Evolutionary conservation across 139 green algal species (phyloP).

Genomic region (Chlorella sp.): DNA sequence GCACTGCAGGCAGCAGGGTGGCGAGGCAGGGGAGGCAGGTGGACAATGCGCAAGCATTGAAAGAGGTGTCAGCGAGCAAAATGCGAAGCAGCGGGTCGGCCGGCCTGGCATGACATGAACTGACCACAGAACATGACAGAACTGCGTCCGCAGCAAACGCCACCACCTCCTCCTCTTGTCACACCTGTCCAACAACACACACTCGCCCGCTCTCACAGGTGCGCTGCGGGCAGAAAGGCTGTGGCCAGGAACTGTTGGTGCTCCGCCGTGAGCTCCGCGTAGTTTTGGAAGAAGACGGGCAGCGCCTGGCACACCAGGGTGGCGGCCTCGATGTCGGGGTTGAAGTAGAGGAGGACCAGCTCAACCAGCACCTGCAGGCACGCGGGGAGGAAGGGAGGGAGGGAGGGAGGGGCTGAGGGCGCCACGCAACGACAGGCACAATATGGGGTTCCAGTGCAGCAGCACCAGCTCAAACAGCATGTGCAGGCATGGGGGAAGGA

Average conservation of each 20-base stretch:
- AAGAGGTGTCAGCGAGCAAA: neutral
- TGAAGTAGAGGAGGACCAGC: conserved; percentile 59
- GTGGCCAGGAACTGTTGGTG: conserved; percentile 48
- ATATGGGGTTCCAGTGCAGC: no score
- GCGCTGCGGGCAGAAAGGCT: conserved; percentile 49
- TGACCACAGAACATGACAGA: no score
- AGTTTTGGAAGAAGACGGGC: conserved; percentile 68
- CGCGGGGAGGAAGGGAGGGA: neutral
- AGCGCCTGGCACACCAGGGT: conserved; percentile 59
- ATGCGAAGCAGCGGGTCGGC: no score
- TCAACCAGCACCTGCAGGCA: conserved; percentile 46
- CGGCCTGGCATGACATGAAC: no score
- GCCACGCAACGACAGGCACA: neutral
- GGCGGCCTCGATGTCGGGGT: conserved; percentile 43
- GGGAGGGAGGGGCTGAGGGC: neutral
- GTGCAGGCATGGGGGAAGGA: neutral
- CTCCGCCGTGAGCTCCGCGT: conserved; percentile 36
- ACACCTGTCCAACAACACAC: neutral
- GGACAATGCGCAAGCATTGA: neutral
- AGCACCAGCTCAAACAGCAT: neutral
- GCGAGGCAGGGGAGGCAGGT: neutral
- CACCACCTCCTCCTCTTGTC: no score
- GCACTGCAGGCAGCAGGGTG: conserved; percentile 14
- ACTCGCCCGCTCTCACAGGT: conserved; percentile 1
- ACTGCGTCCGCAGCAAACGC: no score